Evolutionary conservation across 2,329 filamentous ascomycete genomes (phyloP).

Genomic region (Penicillium sp.): DNA sequence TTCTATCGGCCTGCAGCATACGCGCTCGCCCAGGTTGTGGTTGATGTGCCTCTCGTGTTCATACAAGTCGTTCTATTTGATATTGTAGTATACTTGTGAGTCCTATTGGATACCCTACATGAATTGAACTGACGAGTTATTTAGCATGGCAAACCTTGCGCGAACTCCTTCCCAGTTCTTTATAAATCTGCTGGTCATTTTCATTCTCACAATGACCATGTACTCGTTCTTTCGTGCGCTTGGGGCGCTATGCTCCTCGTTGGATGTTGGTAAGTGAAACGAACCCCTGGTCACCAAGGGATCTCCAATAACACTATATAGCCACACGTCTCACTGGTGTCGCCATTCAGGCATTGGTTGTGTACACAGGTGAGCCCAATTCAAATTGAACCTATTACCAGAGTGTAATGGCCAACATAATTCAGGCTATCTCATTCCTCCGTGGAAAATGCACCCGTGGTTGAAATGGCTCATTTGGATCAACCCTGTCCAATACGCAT

Average conservation of each 20-base stretch:
- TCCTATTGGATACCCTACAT: not conserved
- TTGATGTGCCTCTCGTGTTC: slow-evolving; percentile 57
- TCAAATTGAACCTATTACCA: accelerated
- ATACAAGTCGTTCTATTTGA: slow-evolving; percentile 59
- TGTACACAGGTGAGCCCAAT: slow-evolving; percentile 50
- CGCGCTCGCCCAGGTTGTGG: slow-evolving; percentile 56
- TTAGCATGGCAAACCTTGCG: slow-evolving; percentile 53
- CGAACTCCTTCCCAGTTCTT: slow-evolving; percentile 61
- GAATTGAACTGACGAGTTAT: not conserved
- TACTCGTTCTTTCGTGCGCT: slow-evolving; percentile 54
- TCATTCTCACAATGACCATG: slow-evolving; percentile 53
- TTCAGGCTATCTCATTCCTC: slow-evolving; percentile 59
- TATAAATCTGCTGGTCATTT: slow-evolving; percentile 56
- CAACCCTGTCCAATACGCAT: slow-evolving; percentile 66
- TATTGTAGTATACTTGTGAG: slow-evolving; percentile 58
- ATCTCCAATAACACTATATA: slow-evolving; percentile 13
- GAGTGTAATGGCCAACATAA: not conserved
- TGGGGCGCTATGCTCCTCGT: slow-evolving; percentile 48
- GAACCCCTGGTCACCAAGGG: not conserved
- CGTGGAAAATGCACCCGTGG: slow-evolving; percentile 62
- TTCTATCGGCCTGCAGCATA: slow-evolving; percentile 64
- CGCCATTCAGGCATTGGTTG: slow-evolving; percentile 50
- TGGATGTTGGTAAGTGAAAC: slow-evolving; percentile 44
- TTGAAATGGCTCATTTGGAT: slow-evolving; percentile 64
- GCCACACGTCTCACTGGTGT: slow-evolving; percentile 50